Conservation (phyloP, 106 monocot genomes). For the Cymbidium sinense region DNA sequence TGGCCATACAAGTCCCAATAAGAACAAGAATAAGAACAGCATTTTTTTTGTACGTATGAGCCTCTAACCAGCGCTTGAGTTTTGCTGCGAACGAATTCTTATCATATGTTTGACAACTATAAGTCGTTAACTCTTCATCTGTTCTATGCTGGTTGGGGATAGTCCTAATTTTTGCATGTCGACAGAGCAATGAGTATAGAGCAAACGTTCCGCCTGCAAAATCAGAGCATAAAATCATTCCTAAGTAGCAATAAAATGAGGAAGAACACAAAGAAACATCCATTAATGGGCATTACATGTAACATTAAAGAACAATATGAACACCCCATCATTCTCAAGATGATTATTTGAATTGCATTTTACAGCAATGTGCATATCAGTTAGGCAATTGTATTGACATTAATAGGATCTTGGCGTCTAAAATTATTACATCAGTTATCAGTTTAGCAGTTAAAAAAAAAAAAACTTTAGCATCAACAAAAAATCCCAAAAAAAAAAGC, state of each 20-base stretch:
- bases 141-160: conserved; percentile 90
- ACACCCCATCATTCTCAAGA: not conserved
- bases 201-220: conserved; percentile 76
- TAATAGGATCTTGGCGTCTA: too few relatives aligned
- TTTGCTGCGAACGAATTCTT: conserved; percentile 73
- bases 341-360: not conserved
- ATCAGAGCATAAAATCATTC: not conserved
- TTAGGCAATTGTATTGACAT: too few relatives aligned
- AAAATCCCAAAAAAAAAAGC: too few relatives aligned
- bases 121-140: conserved; percentile 84
- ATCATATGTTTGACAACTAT: conserved; percentile 57
- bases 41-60: conserved; percentile 64
- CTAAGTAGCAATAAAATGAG: not conserved
- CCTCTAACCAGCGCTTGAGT: conserved; percentile 68
- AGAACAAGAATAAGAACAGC: conserved; percentile 78
- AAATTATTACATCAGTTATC: too few relatives aligned
- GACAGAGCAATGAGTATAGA: conserved; percentile 71
- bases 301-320: not conserved
- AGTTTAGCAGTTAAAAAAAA: too few relatives aligned
- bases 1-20: conserved; percentile 76
- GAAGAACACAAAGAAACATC: not conserved
- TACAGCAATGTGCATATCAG: not conserved
- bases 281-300: not conserved
- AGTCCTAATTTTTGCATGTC: conserved; percentile 80
- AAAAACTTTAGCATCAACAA: too few relatives aligned